These are phyloP conservation scores for Grosmannia huntii DNA, from an alignment of 2,329 filamentous ascomycete species.

Conservation along the genomic window DNA sequence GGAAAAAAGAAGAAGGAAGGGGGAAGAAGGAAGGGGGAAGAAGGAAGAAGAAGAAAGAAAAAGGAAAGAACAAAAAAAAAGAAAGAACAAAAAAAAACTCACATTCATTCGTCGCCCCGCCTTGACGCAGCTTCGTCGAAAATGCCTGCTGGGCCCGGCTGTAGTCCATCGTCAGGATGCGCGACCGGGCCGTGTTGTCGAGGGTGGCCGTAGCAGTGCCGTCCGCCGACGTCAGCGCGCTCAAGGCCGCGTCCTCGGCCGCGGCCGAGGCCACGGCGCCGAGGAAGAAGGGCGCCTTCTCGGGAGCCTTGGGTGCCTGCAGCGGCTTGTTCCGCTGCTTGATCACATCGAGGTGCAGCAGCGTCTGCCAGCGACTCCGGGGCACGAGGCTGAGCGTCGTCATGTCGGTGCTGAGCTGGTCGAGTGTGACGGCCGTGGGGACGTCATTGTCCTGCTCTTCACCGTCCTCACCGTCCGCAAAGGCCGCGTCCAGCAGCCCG, in stretches of 20 bases:
- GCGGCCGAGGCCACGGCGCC: slow-evolving; percentile 11
- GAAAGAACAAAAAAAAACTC: slow-evolving; percentile 20
- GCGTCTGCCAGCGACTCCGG: slow-evolving; percentile 83
- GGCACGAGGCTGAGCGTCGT: slow-evolving; percentile 84
- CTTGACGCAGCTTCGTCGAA: slow-evolving; percentile 41
- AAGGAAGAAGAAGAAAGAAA: background rate
- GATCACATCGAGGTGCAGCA: slow-evolving; percentile 85
- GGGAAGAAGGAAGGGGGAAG: no score
- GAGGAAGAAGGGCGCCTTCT: slow-evolving; percentile 59
- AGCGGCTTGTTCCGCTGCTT: slow-evolving; percentile 89
- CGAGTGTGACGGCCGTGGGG: slow-evolving; percentile 42
- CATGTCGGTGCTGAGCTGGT: slow-evolving; percentile 72
- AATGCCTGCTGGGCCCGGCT: slow-evolving; percentile 45
- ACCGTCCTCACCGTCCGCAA: slow-evolving; percentile 39
- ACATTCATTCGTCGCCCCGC: slow-evolving; percentile 47
- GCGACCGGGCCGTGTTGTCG: slow-evolving; percentile 29
- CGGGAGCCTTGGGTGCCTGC: slow-evolving; percentile 79
- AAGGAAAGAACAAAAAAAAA: background rate
- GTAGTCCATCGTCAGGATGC: slow-evolving; percentile 56
- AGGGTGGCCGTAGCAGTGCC: background rate
- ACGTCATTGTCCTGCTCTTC: slow-evolving; percentile 33
- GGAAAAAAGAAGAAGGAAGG: background rate
- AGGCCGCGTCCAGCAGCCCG: slow-evolving; percentile 63
- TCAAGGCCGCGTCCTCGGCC: slow-evolving; percentile 3
- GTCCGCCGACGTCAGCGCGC: slow-evolving; percentile 7